phyloP scores from a whole-genome alignment of 208 protist genomes.

The Leptomonas pyrrhocoris region DNA sequence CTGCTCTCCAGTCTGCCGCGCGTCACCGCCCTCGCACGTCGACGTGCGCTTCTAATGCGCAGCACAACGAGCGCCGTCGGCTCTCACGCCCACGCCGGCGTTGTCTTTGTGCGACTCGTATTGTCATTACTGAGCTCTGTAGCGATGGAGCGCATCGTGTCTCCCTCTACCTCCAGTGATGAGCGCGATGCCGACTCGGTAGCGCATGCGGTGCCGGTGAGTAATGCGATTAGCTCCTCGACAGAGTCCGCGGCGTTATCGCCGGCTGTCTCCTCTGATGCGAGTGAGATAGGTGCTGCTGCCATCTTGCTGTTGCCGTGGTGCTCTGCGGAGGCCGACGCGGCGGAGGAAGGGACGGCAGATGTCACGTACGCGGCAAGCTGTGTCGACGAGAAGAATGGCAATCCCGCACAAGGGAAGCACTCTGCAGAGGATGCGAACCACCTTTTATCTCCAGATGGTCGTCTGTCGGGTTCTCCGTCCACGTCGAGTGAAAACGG shows the following conservation, averaged over 20 bases:
- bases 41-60: conserved; percentile 18
- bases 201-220: not conserved
- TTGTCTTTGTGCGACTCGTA: conserved; percentile 25
- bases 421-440: too few relatives aligned
- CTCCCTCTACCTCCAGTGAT: not conserved
- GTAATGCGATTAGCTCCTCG: not conserved
- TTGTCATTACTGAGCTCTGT: conserved; percentile 15
- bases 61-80: not conserved
- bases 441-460: too few relatives aligned
- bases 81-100: not conserved
- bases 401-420: not conserved
- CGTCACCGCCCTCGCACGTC: conserved; percentile 20
- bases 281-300: too few relatives aligned
- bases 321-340: not conserved
- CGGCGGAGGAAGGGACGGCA: not conserved
- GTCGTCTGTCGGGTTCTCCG: too few relatives aligned
- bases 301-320: conserved; percentile 7
- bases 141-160: not conserved
- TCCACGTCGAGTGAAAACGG: not conserved
- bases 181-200: not conserved
- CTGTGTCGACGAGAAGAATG: not conserved
- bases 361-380: conserved; percentile 5
- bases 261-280: not conserved
- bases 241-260: not conserved
- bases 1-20: conserved; percentile 20